Conservation (phyloP, 2,329 filamentous ascomycete species). For the Colletotrichum nymphaeae region DNA sequence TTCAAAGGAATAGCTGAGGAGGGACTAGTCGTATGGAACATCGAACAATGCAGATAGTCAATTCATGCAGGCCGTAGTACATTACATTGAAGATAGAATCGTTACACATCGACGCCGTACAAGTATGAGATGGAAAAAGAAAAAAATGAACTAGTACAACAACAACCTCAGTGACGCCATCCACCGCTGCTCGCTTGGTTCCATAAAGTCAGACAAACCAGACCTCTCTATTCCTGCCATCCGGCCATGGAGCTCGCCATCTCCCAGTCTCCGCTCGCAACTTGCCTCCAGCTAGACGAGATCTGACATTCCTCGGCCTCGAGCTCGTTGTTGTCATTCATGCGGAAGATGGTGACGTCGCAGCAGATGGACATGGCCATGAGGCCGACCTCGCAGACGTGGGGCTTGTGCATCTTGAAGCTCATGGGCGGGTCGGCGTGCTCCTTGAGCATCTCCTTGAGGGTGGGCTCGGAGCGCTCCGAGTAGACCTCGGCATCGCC, state of each 20-base stretch:
- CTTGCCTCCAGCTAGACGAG: constrained; percentile 48
- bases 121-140: background rate
- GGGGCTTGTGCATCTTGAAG: constrained; percentile 46
- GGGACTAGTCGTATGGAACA: background rate
- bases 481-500: constrained; percentile 40
- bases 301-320: constrained; percentile 44
- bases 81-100: constrained; percentile 5
- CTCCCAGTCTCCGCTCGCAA: constrained; percentile 49
- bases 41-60: background rate
- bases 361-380: constrained; percentile 51
- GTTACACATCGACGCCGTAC: constrained; percentile 7
- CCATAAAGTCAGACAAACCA: background rate
- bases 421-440: constrained; percentile 42
- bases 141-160: background rate
- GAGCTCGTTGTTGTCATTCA: constrained; percentile 38
- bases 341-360: constrained; percentile 44
- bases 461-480: constrained; percentile 42
- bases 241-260: constrained; percentile 35
- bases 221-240: constrained; percentile 25
- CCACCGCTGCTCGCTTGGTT: background rate
- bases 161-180: background rate
- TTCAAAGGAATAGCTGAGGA: background rate
- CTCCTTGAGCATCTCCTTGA: constrained; percentile 44
- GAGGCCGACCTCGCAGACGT: constrained; percentile 51
- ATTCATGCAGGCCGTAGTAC: constrained; percentile 17